Evolutionary conservation across 371 early-diverging fungal genomes (phyloP), one percentile per base, ranked within the genome.

Genomic region (Thermomucor indicae-seudaticae): DNA sequence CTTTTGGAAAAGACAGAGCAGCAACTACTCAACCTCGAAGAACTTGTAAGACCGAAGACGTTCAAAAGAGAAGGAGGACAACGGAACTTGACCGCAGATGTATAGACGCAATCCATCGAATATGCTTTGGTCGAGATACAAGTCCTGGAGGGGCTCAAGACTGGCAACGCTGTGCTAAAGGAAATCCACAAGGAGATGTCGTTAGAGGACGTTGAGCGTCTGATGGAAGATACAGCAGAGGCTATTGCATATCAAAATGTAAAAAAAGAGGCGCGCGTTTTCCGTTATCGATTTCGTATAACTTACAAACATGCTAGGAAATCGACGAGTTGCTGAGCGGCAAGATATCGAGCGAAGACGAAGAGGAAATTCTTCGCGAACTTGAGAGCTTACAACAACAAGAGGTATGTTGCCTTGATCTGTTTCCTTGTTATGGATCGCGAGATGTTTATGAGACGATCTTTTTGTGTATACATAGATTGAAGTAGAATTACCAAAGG

Each of bases 171-270:
- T 16, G 93, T 94, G 1, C 67, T 97, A 39, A 86, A 87, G 43
- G 83, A 91, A 58, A 81, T 97, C 14, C 89, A 96, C 64, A 85
- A 86, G 49, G 96, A 95, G 55, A 91, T 88, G 79, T 86, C 86
- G 6, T 43, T 97, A n/a, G 93, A 96, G n/a, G 86, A 84, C 11
- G 96, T 96, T 0, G 92, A 96, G 51, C 80, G 83, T 46, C 67
- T 97, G 25, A 92, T 96, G 88, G 93, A 93, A 43, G 96, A 97
- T 50, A 96, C 97, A 0, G 92, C 89, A 0, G 98, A 96, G 34
- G 95, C 91, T 3, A 90, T 96, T 61, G 93, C 89, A 0, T 96
- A 96, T 60, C 98, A 97, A 62, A 89, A 91, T 52, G 93, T 78
- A 67, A 56, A 27, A 14, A 27, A 0, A 6, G 23, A 35, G 8